phyloP scores from a whole-genome alignment of 495 filamentous ascomycete genomes.

The Aspergillus cavernicola region DNA sequence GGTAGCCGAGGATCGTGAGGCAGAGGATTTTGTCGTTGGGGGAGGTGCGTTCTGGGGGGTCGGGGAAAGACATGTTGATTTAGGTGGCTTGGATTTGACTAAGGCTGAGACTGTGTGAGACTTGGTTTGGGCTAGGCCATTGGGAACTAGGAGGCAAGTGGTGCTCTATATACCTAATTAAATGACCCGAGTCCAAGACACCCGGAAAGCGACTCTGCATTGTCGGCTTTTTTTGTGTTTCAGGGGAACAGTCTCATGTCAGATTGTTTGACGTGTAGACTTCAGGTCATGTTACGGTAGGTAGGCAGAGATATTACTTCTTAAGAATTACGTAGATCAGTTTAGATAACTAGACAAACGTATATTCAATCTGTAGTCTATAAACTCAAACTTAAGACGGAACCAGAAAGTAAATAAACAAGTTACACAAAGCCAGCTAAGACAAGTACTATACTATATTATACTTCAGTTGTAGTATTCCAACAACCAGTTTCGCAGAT shows the following conservation, averaged over 20 bases:
- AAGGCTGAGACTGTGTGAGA: neutral
- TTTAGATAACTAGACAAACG: too few relatives aligned
- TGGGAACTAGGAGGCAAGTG: neutral
- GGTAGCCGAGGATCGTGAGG: slow-evolving; percentile 48
- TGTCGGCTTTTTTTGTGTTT: neutral
- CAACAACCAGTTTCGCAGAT: slow-evolving; percentile 23
- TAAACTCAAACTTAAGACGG: neutral
- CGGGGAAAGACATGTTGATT: slow-evolving; percentile 4
- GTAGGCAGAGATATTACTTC: too few relatives aligned
- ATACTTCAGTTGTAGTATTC: slow-evolving; percentile 16
- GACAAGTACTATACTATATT: neutral
- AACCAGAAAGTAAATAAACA: neutral
- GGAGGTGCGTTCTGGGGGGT: neutral
- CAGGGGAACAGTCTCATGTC: neutral
- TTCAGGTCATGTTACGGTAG: too few relatives aligned
- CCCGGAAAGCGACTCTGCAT: neutral
- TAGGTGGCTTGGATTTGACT: neutral
- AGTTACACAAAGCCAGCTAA: neutral
- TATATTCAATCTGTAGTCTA: neutral
- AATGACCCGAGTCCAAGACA: neutral
- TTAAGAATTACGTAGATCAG: too few relatives aligned
- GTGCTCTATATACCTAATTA: neutral
- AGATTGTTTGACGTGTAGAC: too few relatives aligned
- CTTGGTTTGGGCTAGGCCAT: neutral
- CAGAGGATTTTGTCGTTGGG: slow-evolving; percentile 24